phyloP scores from a whole-genome alignment of 2,329 filamentous ascomycete genomes.

The Aspergillus spinulosporus region DNA sequence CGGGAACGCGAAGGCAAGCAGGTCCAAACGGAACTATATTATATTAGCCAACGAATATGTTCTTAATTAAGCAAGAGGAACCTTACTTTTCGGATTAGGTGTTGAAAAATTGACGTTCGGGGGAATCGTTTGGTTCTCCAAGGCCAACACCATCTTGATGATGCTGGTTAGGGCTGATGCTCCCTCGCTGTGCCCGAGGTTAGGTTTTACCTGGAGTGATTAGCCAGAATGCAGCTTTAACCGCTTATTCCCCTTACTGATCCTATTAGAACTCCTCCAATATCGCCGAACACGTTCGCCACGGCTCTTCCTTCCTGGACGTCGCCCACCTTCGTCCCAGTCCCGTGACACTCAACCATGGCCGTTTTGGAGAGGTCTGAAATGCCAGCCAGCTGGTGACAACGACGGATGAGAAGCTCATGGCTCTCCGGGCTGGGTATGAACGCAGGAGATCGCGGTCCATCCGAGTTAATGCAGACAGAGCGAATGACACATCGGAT shows the following conservation, averaged over 20 bases:
- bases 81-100: slow-evolving; percentile 25
- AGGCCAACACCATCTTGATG: slow-evolving; percentile 22
- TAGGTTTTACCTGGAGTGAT: slow-evolving; percentile 21
- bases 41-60: too few species aligned
- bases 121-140: slow-evolving; percentile 23
- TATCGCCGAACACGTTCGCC: slow-evolving; percentile 12
- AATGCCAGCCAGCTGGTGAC: slow-evolving; percentile 9
- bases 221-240: not conserved
- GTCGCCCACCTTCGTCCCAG: slow-evolving; percentile 10
- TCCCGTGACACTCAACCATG: slow-evolving; percentile 21
- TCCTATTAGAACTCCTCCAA: slow-evolving; percentile 18
- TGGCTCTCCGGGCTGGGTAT: slow-evolving; percentile 16
- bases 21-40: not conserved
- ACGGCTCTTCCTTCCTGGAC: not conserved
- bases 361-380: slow-evolving; percentile 11
- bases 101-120: slow-evolving; percentile 25
- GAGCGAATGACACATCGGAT: slow-evolving; percentile 34
- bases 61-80: slow-evolving; percentile 1
- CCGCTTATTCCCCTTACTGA: slow-evolving; percentile 5
- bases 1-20: slow-evolving; percentile 1
- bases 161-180: slow-evolving; percentile 23
- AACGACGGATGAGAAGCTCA: slow-evolving; percentile 10
- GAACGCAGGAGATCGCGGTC: slow-evolving; percentile 17
- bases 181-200: slow-evolving; percentile 26
- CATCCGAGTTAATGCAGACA: slow-evolving; percentile 29